These are phyloP conservation scores for Gossypium longicalyx DNA, from an alignment of 345 rosid genomes.

Conservation along the genomic window DNA sequence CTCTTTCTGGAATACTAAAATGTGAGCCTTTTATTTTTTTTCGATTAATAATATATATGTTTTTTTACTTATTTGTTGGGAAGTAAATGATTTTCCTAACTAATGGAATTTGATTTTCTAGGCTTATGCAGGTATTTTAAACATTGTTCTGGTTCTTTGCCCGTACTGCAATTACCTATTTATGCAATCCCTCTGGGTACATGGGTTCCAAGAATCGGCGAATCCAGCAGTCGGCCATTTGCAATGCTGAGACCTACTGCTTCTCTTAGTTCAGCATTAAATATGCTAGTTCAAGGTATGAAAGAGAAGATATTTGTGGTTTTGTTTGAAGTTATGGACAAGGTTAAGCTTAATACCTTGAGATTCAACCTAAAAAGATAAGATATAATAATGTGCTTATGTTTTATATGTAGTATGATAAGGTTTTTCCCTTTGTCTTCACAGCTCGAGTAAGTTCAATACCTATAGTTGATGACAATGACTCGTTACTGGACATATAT, in stretches of 20 bases:
- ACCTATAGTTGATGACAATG: constrained; percentile 68
- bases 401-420: constrained; percentile 8
- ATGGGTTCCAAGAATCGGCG: constrained; percentile 57
- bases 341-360: neutral
- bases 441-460: constrained; percentile 62
- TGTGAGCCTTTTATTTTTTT: constrained; percentile 30
- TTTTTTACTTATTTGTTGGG: constrained; percentile 17
- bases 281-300: constrained; percentile 62
- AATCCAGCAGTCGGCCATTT: constrained; percentile 40
- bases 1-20: constrained; percentile 46
- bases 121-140: constrained; percentile 56
- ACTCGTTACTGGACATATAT: constrained; percentile 61
- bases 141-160: constrained; percentile 41
- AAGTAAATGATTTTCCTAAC: constrained; percentile 20
- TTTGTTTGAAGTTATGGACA: neutral
- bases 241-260: constrained; percentile 59
- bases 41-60: neutral
- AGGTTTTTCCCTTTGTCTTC: constrained; percentile 13
- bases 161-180: constrained; percentile 45
- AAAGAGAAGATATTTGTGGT: neutral
- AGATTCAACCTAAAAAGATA: neutral
- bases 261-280: constrained; percentile 58
- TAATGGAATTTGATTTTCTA: constrained; percentile 24
- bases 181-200: constrained; percentile 47
- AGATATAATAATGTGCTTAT: neutral